Conservation (phyloP, 2,329 filamentous ascomycete genomes). For the Remersonia thermophila region DNA sequence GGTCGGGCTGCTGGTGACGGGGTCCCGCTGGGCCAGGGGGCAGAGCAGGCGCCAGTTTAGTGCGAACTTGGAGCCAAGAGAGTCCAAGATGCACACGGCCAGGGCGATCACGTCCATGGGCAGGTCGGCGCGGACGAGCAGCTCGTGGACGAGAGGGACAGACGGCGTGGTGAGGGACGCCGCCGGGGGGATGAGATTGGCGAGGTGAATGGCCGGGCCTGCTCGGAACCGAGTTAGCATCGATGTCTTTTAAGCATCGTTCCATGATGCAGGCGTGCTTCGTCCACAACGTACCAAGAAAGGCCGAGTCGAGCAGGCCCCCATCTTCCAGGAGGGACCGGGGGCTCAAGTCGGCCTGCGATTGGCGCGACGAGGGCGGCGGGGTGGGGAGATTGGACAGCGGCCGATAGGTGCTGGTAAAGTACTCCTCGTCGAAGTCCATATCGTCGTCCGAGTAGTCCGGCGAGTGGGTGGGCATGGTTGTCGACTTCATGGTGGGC, state of each 20-base stretch:
- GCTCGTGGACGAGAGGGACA: slow-evolving; percentile 45
- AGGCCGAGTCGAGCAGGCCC: slow-evolving; percentile 30
- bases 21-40: slow-evolving; percentile 30
- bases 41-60: slow-evolving; percentile 49
- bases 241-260: too few relatives aligned
- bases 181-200: slow-evolving; percentile 52
- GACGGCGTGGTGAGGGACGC: slow-evolving; percentile 49
- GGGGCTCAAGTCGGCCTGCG: slow-evolving; percentile 33
- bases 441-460: slow-evolving; percentile 23
- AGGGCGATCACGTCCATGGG: slow-evolving; percentile 51
- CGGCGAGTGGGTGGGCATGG: slow-evolving; percentile 11
- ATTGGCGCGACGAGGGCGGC: slow-evolving; percentile 41
- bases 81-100: slow-evolving; percentile 55
- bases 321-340: slow-evolving; percentile 31
- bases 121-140: slow-evolving; percentile 45
- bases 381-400: slow-evolving; percentile 57
- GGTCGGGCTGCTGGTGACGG: slow-evolving; percentile 13
- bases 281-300: slow-evolving; percentile 26
- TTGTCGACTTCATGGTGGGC: slow-evolving; percentile 7
- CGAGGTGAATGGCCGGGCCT: slow-evolving; percentile 55
- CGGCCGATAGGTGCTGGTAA: slow-evolving; percentile 49
- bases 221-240: slow-evolving; percentile 13
- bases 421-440: slow-evolving; percentile 41
- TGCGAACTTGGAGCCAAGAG: slow-evolving; percentile 49
- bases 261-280: too few relatives aligned